Evolutionary conservation across 2,329 filamentous ascomycete species (phyloP), one percentile per base, ranked within the genome.

Genomic region (Penicillium sp.): DNA sequence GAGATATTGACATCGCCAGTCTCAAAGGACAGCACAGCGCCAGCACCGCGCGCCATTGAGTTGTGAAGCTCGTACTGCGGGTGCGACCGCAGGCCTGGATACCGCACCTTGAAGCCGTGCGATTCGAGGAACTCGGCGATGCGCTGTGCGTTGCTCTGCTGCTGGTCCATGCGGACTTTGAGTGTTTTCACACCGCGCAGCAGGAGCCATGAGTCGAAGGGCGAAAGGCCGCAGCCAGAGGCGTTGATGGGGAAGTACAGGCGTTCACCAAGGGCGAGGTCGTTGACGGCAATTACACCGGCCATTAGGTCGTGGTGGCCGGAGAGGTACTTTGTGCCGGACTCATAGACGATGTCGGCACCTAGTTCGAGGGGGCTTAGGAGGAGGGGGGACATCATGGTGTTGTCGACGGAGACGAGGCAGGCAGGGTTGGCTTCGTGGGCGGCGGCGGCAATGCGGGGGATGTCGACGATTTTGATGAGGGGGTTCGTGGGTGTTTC

Each of bases 221-320:
- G 93, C 2, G 89, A 86, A 6, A 98, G 77, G 8, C 93, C 93
- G 65, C 93, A 97, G 35, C 93, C 93, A 0, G 90, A 95, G 1
- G 89, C 84, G 68, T 98, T 98, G 77, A 98, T 96, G 47, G 89
- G 91, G 72, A 96, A 97, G 74, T 86, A 98, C 57, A 98, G 82
- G 64, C 86, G 88, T 61, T 98, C 89, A 38, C 86, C 90, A 23
- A 98, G 74, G 3, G 81, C 74, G 4, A 81, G 69, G 63, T 95
- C 85, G 67, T 97, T 97, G 68, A 90, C 82, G 18, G 90, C 93
- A 56, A 98, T 86, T 24, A 98, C 89, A 53, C 94, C 93, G 8
- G 93, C 93, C 93, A 98, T 98, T 65, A 98, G 86, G 66, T 98
- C 94, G 75, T 98, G 93, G 69, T 98, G 93, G 26, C 93, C 93